Percentiles rank a stretch among this genome's conserved stretches.
phyloP scores from a whole-genome alignment of 352 stramenopile genomes.

The Elongisporangium senticosum region DNA sequence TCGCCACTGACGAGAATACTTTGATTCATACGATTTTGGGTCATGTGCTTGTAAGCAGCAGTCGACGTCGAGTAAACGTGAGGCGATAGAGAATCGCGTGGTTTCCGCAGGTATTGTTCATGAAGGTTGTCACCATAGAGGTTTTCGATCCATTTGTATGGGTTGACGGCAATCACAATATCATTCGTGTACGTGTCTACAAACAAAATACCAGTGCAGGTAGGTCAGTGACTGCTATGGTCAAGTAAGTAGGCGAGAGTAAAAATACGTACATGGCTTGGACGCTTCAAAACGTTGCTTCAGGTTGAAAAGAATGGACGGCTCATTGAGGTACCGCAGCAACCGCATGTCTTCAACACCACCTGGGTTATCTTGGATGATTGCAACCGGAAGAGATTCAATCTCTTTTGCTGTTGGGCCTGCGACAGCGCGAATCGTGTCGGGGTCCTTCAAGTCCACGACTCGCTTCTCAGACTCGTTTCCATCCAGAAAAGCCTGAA shows the following conservation, averaged over 20 bases:
- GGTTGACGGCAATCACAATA: constrained; percentile 97
- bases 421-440: constrained; percentile 77
- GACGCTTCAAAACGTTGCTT: constrained; percentile 86
- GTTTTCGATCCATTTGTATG: constrained; percentile 93
- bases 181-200: constrained; percentile 96
- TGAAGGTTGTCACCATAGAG: constrained; percentile 88
- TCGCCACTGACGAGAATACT: constrained; percentile 87
- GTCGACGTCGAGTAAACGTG: constrained; percentile 87
- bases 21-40: constrained; percentile 66
- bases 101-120: constrained; percentile 73
- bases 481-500: constrained; percentile 62
- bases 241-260: not conserved
- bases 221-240: not conserved
- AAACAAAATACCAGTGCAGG: not conserved
- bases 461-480: constrained; percentile 61
- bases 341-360: constrained; percentile 85
- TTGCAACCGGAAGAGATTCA: constrained; percentile 78
- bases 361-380: constrained; percentile 67
- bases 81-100: constrained; percentile 54
- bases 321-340: constrained; percentile 89
- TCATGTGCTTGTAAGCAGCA: constrained; percentile 85
- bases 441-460: constrained; percentile 78
- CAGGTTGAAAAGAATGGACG: constrained; percentile 92
- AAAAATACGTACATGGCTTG: constrained; percentile 76
- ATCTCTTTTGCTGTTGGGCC: constrained; percentile 72